These are phyloP conservation scores for Noccaea caerulescens DNA, from an alignment of 345 rosid species.

Conservation along the genomic window DNA sequence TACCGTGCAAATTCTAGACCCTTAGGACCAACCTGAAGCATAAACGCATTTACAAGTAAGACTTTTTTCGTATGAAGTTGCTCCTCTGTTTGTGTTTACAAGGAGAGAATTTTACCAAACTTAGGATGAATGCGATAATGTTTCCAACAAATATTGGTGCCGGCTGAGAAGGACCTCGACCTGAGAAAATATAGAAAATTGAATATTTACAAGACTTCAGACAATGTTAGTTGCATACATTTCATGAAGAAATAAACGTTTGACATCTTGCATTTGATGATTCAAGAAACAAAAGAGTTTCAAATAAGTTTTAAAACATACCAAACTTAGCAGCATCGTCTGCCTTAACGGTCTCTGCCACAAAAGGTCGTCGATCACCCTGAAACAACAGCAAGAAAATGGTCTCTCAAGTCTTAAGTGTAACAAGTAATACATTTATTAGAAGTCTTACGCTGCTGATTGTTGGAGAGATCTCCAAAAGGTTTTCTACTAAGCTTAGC, in stretches of 20 bases:
- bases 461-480: constrained; percentile 84
- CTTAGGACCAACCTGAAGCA: constrained; percentile 83
- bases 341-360: constrained; percentile 93
- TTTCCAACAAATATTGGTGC: constrained; percentile 82
- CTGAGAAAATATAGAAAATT: constrained; percentile 44
- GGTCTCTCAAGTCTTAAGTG: not conserved
- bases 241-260: not conserved
- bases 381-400: constrained; percentile 39
- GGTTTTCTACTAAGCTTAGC: constrained; percentile 79
- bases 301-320: constrained; percentile 40
- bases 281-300: constrained; percentile 15
- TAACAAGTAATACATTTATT: not conserved
- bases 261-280: not conserved
- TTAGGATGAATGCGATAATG: constrained; percentile 72
- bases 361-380: constrained; percentile 89
- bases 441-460: constrained; percentile 63
- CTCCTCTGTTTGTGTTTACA: constrained; percentile 14
- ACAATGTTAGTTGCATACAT: constrained; percentile 13
- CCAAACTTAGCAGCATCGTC: constrained; percentile 92
- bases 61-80: constrained; percentile 17
- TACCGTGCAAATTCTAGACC: constrained; percentile 97
- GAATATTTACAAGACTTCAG: constrained; percentile 19
- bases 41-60: constrained; percentile 10
- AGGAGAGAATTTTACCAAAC: constrained; percentile 60
- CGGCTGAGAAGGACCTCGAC: constrained; percentile 90